Evolutionary conservation across 2,329 filamentous ascomycete species (phyloP), one percentile per base, ranked within the genome.

Genomic region (Neofusicoccum parvum): DNA sequence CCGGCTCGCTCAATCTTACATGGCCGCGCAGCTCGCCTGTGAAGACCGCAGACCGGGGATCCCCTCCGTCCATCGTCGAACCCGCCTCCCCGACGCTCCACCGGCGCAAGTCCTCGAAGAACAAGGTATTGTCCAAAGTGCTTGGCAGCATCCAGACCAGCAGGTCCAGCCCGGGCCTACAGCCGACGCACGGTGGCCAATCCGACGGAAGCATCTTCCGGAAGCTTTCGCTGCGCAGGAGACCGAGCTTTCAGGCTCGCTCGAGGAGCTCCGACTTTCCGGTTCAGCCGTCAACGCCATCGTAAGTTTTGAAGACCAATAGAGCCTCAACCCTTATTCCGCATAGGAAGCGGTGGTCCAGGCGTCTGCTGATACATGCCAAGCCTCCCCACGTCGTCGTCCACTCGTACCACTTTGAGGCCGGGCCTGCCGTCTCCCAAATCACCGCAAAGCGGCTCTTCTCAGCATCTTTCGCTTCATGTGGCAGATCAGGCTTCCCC

Each of bases 141-240:
- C 49, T 66, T 45, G 56, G 59, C 20, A 64, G 49, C 43, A 54
- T 66, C 32, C 62, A 67, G 41, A 41, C 68, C 46, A 70, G 70
- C 45, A 68, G 69, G n/a, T 67, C 70, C 17, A 69, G 37, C 45
- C 63, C 63, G n/a, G 20, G 27, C 62, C 62, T 54, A 10, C 62
- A 56, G 34, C 59, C 64, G 14, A 46, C 65, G 68, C 37, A 65
- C 65, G 49, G 66, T 67, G 49, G 71, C 36, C 62, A 73, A 34
- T 68, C 71, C 3, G 74, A 76, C 20, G 66, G 69, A 10, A 69
- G 69, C 49, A 68, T 76, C 23, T 64, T 73, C 43, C 71, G 75
- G 14, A 69, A 71, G 9, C 66, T 74, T 5, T 77, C 75, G 23
- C 69, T 68, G 27, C 70, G 68, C 50, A 68, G 70, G 51, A 72